phyloP scores from a whole-genome alignment of 177 flowering plant genomes.

The Vitis hybrid region DNA sequence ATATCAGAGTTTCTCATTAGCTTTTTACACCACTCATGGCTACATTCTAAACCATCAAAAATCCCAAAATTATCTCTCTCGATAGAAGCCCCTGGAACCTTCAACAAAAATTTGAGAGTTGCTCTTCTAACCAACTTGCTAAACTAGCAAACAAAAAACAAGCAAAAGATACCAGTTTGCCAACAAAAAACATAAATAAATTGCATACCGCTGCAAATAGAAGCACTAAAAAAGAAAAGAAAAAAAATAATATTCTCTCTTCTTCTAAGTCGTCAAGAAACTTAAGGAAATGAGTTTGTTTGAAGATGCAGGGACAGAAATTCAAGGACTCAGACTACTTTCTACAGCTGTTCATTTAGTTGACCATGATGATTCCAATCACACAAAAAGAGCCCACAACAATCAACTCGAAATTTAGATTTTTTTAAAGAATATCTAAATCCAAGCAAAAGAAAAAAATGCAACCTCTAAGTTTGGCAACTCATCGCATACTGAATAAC shows the following conservation, averaged over 20 bases:
- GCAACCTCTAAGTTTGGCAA: neutral
- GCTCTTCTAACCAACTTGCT: constrained; percentile 1
- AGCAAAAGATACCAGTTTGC: neutral
- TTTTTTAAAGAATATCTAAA: neutral
- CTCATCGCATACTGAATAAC: neutral
- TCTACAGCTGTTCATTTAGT: neutral
- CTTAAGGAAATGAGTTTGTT: neutral
- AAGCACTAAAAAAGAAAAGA: neutral
- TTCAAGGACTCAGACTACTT: neutral
- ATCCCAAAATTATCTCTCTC: neutral
- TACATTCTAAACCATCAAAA: neutral
- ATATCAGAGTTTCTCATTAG: neutral
- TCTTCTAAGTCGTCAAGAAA: neutral
- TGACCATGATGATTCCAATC: neutral
- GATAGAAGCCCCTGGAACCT: neutral
- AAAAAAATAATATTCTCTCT: neutral
- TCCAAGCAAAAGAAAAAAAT: neutral
- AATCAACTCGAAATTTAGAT: neutral
- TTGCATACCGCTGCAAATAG: neutral
- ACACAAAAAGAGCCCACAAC: neutral
- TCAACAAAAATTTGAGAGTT: neutral
- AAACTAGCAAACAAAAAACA: neutral
- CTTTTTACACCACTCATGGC: neutral
- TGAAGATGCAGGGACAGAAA: neutral
- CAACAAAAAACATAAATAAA: neutral